Conservation (phyloP, 148 eudicot species). For the Fagopyrum esculentum region DNA sequence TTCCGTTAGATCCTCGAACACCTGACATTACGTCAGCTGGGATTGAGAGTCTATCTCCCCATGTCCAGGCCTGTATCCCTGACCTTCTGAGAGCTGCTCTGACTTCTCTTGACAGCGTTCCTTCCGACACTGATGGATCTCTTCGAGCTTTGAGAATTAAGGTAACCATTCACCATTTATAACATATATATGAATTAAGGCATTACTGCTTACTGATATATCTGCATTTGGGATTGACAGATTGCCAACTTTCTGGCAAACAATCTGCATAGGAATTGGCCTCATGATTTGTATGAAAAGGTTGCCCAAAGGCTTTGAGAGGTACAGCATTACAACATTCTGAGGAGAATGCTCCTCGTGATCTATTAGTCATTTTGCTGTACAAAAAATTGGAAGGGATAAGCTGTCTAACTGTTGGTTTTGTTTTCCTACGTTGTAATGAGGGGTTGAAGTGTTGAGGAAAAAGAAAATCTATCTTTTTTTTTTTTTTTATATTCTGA, state of each 20-base stretch:
- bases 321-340: background rate
- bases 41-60: slow-evolving; percentile 60
- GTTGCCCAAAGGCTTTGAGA: slow-evolving; percentile 75
- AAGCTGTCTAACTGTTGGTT: background rate
- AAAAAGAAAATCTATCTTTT: background rate
- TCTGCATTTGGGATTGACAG: slow-evolving; percentile 31
- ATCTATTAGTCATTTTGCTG: background rate
- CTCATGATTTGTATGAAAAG: slow-evolving; percentile 77
- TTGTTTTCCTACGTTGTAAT: background rate
- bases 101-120: slow-evolving; percentile 59
- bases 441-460: background rate
- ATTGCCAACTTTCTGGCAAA: slow-evolving; percentile 84
- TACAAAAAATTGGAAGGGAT: slow-evolving; percentile 4
- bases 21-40: slow-evolving; percentile 46
- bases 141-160: slow-evolving; percentile 88
- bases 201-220: background rate
- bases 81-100: slow-evolving; percentile 86
- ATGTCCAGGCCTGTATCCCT: slow-evolving; percentile 90
- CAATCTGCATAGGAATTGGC: slow-evolving; percentile 87
- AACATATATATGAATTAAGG: background rate
- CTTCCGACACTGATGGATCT: slow-evolving; percentile 82
- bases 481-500: background rate
- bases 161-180: slow-evolving; percentile 26
- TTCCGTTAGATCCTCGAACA: slow-evolving; percentile 78
- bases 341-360: background rate